Evolutionary conservation across 139 green algal species (phyloP), one percentile per base, ranked within the genome.

Genomic region (Chlorokybus atmophyticus): DNA sequence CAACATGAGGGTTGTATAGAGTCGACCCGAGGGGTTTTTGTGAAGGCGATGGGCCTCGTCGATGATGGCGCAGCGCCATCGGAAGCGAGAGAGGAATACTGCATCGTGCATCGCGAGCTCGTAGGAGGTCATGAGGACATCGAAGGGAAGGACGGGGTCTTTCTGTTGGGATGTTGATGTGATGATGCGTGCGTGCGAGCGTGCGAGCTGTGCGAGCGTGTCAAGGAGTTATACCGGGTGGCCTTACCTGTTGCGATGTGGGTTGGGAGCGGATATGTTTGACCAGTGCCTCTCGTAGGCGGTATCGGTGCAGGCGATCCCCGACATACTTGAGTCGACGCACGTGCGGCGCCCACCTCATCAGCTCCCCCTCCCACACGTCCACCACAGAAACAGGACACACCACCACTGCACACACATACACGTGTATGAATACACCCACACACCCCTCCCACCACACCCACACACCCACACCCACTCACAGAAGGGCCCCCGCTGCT

Each of bases 41-140:
- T n/a, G n/a, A 14, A 68, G 27, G 8, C 57, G 8, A n/a, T 68
- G 60, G 25, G 60, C 60, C 42, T 68, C 60, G 42, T 68, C 60
- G 10, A 68, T 3, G 6, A 68, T 3, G 2, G 4, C 3, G 3
- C 57, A 67, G 8, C 14, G 19, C 6, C 19, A 68, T 3, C 29
- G 57, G 30, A 68, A 68, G 7, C 57, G n/a, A 17, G 29, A 3
- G 30, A 75, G 50, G 8, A 75, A 67, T 3, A 8, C 3, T 4
- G 3, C 48, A 27, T 93, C 82, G 47, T 82, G 75, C 51, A 84
- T 55, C 29, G 71, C 39, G 5, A 66, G 57, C 4, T 42, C 30
- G 73, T 94, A 94, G 24, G 75, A 86, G 19, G 77, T 86, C 55
- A 94, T 76, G 74, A 93, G 68, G 26, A 94, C 78, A 48, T 93